Base-by-base conservation (phyloP, 306 rosid species). In the Begonia peltatifolia region DNA sequence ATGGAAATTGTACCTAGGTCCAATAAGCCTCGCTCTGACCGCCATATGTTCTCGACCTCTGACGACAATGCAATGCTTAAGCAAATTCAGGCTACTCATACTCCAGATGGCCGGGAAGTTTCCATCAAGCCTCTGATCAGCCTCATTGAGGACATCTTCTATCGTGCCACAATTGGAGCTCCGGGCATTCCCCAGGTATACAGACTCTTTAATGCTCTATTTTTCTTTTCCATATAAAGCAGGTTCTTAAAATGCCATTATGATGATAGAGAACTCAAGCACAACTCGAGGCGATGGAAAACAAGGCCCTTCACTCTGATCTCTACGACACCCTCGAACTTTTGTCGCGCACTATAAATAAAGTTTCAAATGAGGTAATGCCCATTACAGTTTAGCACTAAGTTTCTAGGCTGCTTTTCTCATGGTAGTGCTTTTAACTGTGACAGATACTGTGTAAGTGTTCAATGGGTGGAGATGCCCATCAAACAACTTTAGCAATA, bases 371-470 rank as follows among this genome's bases (percentile, higher is more conserved):
- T 16, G 84, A 81, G 89, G 84, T 81, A 30, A 30, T 30, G 8
- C 38, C 38, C 38, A 30, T 30, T 30, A 30, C 38, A 30, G 38
- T 30, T 30, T 30, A 30, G 8, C 38, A 4, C 9, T 5, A 30
- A 30, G 38, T 30, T 30, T 30, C 38, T 30, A 6, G 38, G 38
- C 38, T 2, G 38, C 38, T 30, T 30, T 30, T 30, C 38, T 30
- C 38, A 30, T 30, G 38, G 38, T 30, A 30, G 38, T 47, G 14
- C 41, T 57, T 43, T 17, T 58, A 46, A 42, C 61, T 52, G 18
- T 50, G 50, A 15, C 71, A 87, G 89, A 66, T 87, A 68, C 59
- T 63, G 2, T 78, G 85, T 77, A 74, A 74, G 75, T 44, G 73
- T 12, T 72, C 78, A 9, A 63, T 79, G 14, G 92, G 70, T 41